These are phyloP conservation scores for Diaporthe batatas DNA, from an alignment of 2,329 filamentous ascomycete genomes.

Conservation along the genomic window DNA sequence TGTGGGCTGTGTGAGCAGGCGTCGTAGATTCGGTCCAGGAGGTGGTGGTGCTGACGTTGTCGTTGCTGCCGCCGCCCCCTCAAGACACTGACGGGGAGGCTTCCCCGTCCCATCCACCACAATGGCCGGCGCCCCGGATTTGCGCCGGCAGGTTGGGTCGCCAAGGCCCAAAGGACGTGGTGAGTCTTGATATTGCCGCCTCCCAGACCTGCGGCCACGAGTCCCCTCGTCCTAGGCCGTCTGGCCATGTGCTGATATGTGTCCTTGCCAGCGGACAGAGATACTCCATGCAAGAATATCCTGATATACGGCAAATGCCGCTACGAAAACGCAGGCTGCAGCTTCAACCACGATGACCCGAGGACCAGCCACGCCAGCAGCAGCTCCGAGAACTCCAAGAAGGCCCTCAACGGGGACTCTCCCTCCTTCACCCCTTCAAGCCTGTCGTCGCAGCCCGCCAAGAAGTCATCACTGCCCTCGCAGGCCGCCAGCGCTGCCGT, in stretches of 20 bases:
- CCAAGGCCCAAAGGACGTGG: conserved; percentile 70
- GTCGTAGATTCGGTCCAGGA: conserved; percentile 59
- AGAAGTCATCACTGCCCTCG: conserved; percentile 85
- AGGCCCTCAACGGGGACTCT: conserved; percentile 93
- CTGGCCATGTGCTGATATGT: conserved; percentile 41
- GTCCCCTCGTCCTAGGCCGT: conserved; percentile 32
- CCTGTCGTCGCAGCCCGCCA: conserved; percentile 57
- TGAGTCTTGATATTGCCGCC: conserved; percentile 51
- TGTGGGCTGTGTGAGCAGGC: conserved; percentile 51
- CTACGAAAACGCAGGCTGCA: conserved; percentile 91
- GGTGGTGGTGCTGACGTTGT: conserved; percentile 38
- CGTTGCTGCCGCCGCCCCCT: conserved; percentile 30
- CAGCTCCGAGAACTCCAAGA: conserved; percentile 62
- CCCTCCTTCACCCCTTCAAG: conserved; percentile 88
- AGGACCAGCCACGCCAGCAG: conserved; percentile 29
- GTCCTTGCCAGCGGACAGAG: conserved; percentile 69
- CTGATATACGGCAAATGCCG: conserved; percentile 94
- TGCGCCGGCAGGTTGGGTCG: conserved; percentile 67
- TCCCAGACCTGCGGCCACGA: conserved; percentile 5
- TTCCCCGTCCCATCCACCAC: conserved; percentile 47
- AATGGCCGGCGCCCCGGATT: conserved; percentile 52
- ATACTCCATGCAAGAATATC: conserved; percentile 92
- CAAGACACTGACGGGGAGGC: conserved; percentile 61
- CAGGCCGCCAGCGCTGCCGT: conserved; percentile 91
- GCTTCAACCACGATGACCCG: conserved; percentile 84